phyloP scores from a whole-genome alignment of 2,329 filamentous ascomycete species.

The Biscogniauxia sp. region DNA sequence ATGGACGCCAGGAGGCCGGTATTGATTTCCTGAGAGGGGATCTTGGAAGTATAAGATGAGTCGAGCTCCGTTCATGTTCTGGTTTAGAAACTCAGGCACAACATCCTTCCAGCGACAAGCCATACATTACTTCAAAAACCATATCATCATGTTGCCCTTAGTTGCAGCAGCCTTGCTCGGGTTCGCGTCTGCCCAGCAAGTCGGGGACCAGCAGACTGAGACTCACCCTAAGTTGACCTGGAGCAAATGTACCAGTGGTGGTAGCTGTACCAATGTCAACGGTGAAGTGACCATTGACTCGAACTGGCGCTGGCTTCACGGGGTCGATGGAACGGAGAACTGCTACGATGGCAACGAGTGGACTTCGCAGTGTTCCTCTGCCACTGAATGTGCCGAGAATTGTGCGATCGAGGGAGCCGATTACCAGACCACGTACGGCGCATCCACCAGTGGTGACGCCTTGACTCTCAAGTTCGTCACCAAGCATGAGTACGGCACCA shows the following conservation, averaged over 20 bases:
- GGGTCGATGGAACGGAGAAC: constrained; percentile 41
- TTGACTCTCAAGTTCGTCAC: constrained; percentile 53
- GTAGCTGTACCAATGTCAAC: constrained; percentile 42
- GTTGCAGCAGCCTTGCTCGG: constrained; percentile 36
- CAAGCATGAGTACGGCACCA: constrained; percentile 42
- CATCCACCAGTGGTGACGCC: constrained; percentile 45
- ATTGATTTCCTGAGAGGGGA: not conserved
- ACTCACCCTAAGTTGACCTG: constrained; percentile 47
- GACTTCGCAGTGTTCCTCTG: constrained; percentile 37
- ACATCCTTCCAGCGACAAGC: not conserved
- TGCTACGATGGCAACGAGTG: constrained; percentile 48
- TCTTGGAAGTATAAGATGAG: constrained; percentile 25
- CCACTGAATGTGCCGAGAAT: constrained; percentile 41
- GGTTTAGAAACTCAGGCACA: constrained; percentile 15
- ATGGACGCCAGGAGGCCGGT: constrained; percentile 3
- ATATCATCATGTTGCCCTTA: constrained; percentile 31
- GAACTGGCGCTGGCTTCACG: constrained; percentile 54
- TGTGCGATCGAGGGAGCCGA: constrained; percentile 47
- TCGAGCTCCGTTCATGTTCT: constrained; percentile 9
- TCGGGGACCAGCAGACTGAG: constrained; percentile 40
- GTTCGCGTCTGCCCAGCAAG: constrained; percentile 41
- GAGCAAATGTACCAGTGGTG: constrained; percentile 44
- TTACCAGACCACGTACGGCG: constrained; percentile 46
- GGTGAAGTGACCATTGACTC: constrained; percentile 49
- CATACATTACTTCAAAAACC: constrained; percentile 9